These are phyloP conservation scores for Chaetoceros muelleri DNA, from an alignment of 108 stramenopile genomes.

Conservation along the genomic window DNA sequence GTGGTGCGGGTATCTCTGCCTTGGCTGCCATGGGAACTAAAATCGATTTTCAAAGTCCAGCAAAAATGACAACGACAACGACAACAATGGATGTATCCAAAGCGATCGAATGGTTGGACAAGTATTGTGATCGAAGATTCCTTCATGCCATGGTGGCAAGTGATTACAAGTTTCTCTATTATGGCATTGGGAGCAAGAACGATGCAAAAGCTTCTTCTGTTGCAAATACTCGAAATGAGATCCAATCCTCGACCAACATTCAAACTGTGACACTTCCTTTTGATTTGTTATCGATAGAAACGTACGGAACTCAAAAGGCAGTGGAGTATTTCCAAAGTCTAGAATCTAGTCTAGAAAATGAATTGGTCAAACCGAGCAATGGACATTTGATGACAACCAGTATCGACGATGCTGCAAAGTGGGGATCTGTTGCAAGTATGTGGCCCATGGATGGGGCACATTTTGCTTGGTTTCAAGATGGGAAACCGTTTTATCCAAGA, in stretches of 20 bases:
- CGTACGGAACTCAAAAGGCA: slow-evolving; percentile 3
- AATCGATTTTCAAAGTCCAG: not conserved
- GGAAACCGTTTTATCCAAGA: not conserved
- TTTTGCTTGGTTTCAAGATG: slow-evolving; percentile 23
- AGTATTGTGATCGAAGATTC: slow-evolving; percentile 21
- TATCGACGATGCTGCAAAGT: not conserved
- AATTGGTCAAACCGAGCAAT: slow-evolving; percentile 3
- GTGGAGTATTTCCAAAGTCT: slow-evolving; percentile 1
- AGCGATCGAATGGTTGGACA: slow-evolving; percentile 16
- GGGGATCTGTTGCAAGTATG: not conserved
- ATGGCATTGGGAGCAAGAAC: not conserved
- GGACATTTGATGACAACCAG: slow-evolving; percentile 3
- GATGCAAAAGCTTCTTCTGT: slow-evolving; percentile 5
- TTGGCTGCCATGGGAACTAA: not conserved
- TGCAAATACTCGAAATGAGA: not conserved
- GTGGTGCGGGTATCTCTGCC: not conserved
- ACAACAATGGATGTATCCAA: slow-evolving; percentile 1
- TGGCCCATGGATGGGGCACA: slow-evolving; percentile 22
- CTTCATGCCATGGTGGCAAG: slow-evolving; percentile 27
- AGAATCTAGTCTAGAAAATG: not conserved
- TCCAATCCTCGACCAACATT: not conserved
- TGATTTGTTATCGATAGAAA: slow-evolving; percentile 1
- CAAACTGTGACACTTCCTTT: not conserved
- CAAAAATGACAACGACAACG: not conserved
- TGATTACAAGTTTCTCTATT: slow-evolving; percentile 23